phyloP scores from a whole-genome alignment of 305 asterid genomes.

The Euphrasia arctica region DNA sequence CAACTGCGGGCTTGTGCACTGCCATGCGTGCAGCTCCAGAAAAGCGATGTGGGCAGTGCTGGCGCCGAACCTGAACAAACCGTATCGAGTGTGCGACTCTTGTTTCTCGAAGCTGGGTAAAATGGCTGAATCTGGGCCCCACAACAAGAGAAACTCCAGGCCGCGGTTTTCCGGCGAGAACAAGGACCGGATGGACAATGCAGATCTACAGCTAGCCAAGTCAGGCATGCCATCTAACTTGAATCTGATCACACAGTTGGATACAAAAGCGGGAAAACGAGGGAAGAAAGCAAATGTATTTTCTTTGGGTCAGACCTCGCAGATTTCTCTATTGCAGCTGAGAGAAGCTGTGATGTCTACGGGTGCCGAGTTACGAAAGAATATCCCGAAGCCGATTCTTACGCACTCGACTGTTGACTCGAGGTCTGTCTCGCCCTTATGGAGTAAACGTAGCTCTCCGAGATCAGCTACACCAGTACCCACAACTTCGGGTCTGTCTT shows the following conservation, averaged over 20 bases:
- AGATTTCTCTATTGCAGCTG: conserved; percentile 65
- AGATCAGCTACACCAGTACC: conserved; percentile 93
- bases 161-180: conserved; percentile 89
- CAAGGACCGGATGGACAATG: conserved; percentile 83
- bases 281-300: conserved; percentile 75
- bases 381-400: conserved; percentile 61
- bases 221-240: conserved; percentile 59
- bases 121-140: conserved; percentile 66
- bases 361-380: conserved; percentile 47
- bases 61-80: conserved; percentile 93
- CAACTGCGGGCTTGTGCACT: conserved; percentile 93
- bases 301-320: conserved; percentile 71
- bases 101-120: conserved; percentile 79
- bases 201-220: conserved; percentile 70
- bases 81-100: conserved; percentile 88
- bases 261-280: conserved; percentile 87
- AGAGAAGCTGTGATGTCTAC: conserved; percentile 63
- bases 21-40: conserved; percentile 91
- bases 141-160: conserved; percentile 61
- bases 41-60: conserved; percentile 86
- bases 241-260: conserved; percentile 81
- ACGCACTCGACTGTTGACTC: conserved; percentile 67
- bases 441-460: conserved; percentile 87
- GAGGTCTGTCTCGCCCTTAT: conserved; percentile 91
- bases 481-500: conserved; percentile 76